phyloP scores from a whole-genome alignment of 208 protist genomes.

The Trypanosoma boissoni region DNA sequence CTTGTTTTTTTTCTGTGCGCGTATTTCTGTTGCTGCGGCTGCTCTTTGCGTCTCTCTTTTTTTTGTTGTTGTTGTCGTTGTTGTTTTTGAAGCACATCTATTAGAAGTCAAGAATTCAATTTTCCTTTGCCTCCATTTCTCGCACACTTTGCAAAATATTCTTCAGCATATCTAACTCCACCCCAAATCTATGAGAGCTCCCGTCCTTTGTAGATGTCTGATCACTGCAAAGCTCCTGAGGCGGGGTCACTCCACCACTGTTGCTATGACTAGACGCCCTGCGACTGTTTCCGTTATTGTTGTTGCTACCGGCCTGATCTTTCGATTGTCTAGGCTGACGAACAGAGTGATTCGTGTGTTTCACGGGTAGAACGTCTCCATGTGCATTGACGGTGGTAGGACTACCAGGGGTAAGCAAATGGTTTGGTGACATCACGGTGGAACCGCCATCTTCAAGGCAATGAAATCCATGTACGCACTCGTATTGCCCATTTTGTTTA shows the following conservation, averaged over 20 bases:
- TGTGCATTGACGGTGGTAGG: background rate
- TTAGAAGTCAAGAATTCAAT: background rate
- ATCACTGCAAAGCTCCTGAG: background rate
- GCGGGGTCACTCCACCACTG: background rate
- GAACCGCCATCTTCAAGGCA: constrained; percentile 72
- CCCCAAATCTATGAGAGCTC: constrained; percentile 1
- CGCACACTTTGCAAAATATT: constrained; percentile 69
- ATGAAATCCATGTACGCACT: constrained; percentile 88
- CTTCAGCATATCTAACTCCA: constrained; percentile 28
- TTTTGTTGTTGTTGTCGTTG: no score
- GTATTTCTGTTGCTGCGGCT: no score
- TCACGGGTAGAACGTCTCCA: background rate
- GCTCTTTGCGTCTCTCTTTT: no score
- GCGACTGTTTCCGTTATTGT: background rate
- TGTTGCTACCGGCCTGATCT: background rate
- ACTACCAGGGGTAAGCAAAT: background rate
- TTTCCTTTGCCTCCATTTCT: constrained; percentile 45
- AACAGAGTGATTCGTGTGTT: background rate
- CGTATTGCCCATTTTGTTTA: constrained; percentile 53
- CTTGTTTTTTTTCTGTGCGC: background rate
- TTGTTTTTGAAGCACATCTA: no score
- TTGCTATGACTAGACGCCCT: background rate
- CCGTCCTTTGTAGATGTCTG: constrained; percentile 18
- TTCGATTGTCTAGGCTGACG: background rate
- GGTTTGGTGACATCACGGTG: constrained; percentile 18